phyloP scores from a whole-genome alignment of 192 early-diverging fungal species.

The Podila clonocystis region DNA sequence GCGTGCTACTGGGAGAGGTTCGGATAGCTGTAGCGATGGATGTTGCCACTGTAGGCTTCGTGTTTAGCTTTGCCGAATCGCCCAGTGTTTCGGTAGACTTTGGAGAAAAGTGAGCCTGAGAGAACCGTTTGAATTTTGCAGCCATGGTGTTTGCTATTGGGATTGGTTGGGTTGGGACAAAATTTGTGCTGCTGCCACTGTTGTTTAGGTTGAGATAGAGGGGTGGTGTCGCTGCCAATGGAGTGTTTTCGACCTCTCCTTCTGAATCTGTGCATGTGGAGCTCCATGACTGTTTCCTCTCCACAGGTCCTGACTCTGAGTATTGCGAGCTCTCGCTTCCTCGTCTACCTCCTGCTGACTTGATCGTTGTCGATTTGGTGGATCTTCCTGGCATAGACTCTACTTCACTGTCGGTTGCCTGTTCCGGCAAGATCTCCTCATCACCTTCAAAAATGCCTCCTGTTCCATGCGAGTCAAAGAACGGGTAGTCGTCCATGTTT shows the following conservation, averaged over 20 bases:
- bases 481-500: slow-evolving; percentile 90
- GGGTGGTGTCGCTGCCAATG: not conserved
- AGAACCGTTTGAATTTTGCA: slow-evolving; percentile 48
- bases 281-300: slow-evolving; percentile 36
- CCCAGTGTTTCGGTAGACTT: slow-evolving; percentile 12
- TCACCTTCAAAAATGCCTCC: slow-evolving; percentile 69
- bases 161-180: slow-evolving; percentile 1
- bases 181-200: slow-evolving; percentile 19
- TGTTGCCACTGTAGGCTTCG: slow-evolving; percentile 39
- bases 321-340: slow-evolving; percentile 36
- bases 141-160: slow-evolving; percentile 27
- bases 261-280: slow-evolving; percentile 40
- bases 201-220: slow-evolving; percentile 23
- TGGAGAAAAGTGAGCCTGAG: slow-evolving; percentile 40
- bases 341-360: slow-evolving; percentile 9
- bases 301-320: slow-evolving; percentile 12
- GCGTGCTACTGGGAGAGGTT: slow-evolving; percentile 17
- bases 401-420: slow-evolving; percentile 28
- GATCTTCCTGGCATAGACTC: slow-evolving; percentile 13
- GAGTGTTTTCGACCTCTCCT: slow-evolving; percentile 17
- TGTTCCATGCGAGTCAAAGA: slow-evolving; percentile 72
- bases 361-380: slow-evolving; percentile 1
- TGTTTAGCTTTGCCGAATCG: slow-evolving; percentile 33
- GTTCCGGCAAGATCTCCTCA: slow-evolving; percentile 23
- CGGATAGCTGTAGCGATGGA: slow-evolving; percentile 40